Evolutionary conservation across 306 rosid species (phyloP), one percentile per base, ranked within the genome.

Genomic region (Gillenia trifoliata): DNA sequence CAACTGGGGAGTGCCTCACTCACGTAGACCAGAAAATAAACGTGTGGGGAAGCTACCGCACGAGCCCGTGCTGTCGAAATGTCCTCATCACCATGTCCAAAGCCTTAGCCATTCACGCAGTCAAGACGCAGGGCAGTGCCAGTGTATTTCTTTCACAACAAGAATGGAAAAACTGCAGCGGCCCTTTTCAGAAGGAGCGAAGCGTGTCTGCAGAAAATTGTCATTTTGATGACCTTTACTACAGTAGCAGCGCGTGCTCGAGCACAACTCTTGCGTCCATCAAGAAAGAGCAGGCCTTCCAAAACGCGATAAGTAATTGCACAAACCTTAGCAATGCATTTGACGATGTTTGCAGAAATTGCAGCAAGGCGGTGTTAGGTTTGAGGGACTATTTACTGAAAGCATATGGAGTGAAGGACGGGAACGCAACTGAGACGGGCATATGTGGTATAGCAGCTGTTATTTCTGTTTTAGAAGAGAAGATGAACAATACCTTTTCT

Each of bases 61-160:
- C 62, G 12, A 86, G 82, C 3, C 52, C 83, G 1, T 93, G 98
- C 83, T 93, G 98, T 56, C 85, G 91, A 3, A 88, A 89, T 19
- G 85, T 83, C 55, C 85, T 89, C 6, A 71, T 83, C 2, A 40
- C 85, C 16, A 13, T 88, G 5, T 68, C 96, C 9, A 61, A 75
- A 11, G 96, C 91, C 5, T 31, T 91, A 30, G 91, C 92, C 15
- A 28, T 19, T 6, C 71, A 61, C 0, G 80, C 66, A 0, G 54
- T 8, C 2, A 13, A 4, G 41, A 8, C 74, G 0, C 47, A 28
- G 2, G 36, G 20, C 10, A 16, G 19, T 40, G 52, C 1, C 34
- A 2, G 25, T 28, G 1, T 89, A 7, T 88, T 91, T 59, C 8
- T 84, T n/a, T 1, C 86, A 23, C 57, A 78, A 28, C 34, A 50